Evolutionary conservation across 2,329 filamentous ascomycete genomes (phyloP).

Genomic region (Periconia digitata): DNA sequence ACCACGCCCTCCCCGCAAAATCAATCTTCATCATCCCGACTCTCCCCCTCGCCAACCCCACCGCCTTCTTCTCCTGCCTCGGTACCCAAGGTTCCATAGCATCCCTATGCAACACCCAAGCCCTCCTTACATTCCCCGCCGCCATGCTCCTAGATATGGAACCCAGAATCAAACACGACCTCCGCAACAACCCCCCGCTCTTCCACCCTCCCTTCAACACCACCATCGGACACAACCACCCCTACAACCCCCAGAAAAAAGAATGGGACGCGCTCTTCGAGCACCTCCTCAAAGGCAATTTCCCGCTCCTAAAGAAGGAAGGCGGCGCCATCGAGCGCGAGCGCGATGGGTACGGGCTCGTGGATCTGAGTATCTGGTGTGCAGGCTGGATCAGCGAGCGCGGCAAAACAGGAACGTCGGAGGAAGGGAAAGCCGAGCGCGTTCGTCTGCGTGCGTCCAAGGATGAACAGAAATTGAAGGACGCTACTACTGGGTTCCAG

Average conservation of each 20-base stretch:
- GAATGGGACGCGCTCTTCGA: background rate
- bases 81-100: background rate
- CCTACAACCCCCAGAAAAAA: background rate
- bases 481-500: too few species aligned
- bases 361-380: slow-evolving; percentile 2
- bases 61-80: slow-evolving; percentile 6
- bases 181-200: background rate
- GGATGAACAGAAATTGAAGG: too few species aligned
- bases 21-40: slow-evolving; percentile 13
- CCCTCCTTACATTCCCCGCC: slow-evolving; percentile 1
- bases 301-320: background rate
- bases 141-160: background rate
- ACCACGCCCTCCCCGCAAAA: background rate
- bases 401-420: background rate
- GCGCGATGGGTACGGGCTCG: background rate
- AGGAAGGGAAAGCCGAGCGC: background rate
- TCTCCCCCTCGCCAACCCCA: slow-evolving; percentile 10
- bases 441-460: too few species aligned
- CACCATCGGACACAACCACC: background rate
- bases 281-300: background rate
- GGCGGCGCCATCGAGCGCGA: background rate
- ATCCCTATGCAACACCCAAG: background rate
- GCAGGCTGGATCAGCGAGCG: background rate
- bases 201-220: background rate
- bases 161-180: background rate